Conservation (phyloP, 2,329 filamentous ascomycete genomes). For the Penicillium sp. region DNA sequence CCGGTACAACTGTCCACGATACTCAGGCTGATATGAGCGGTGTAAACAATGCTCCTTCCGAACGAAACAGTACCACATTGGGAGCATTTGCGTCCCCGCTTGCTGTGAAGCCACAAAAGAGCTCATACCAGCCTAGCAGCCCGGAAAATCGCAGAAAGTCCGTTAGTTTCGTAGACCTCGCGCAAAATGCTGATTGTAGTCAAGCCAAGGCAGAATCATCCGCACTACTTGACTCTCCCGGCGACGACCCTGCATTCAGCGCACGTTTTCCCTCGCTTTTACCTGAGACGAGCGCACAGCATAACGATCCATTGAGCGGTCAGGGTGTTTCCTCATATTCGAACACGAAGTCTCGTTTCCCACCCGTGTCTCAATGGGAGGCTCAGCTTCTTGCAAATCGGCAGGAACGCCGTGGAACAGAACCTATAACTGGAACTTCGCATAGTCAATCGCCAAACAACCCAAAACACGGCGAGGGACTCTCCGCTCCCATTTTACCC, state of each 20-base stretch:
- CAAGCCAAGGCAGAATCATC: conserved; percentile 1
- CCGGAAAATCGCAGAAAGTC: conserved; percentile 14
- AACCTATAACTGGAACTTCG: neutral
- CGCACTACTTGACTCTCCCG: conserved; percentile 33
- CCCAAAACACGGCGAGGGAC: neutral
- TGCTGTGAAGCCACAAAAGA: neutral
- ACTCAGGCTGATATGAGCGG: neutral
- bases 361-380: conserved; percentile 40
- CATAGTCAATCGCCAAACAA: neutral
- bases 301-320: neutral
- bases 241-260: conserved; percentile 31
- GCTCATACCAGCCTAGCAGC: neutral
- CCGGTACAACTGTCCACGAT: neutral
- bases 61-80: neutral
- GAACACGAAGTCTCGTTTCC: conserved; percentile 30
- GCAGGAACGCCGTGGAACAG: conserved; percentile 5
- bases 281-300: conserved; percentile 14
- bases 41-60: neutral
- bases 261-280: conserved; percentile 38
- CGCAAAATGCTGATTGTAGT: neutral
- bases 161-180: conserved; percentile 15
- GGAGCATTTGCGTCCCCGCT: neutral
- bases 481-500: neutral
- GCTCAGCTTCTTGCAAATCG: conserved; percentile 32
- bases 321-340: conserved; percentile 20